Conservation (phyloP, 2,329 filamentous ascomycete genomes). For the Microdochium bolleyi region DNA sequence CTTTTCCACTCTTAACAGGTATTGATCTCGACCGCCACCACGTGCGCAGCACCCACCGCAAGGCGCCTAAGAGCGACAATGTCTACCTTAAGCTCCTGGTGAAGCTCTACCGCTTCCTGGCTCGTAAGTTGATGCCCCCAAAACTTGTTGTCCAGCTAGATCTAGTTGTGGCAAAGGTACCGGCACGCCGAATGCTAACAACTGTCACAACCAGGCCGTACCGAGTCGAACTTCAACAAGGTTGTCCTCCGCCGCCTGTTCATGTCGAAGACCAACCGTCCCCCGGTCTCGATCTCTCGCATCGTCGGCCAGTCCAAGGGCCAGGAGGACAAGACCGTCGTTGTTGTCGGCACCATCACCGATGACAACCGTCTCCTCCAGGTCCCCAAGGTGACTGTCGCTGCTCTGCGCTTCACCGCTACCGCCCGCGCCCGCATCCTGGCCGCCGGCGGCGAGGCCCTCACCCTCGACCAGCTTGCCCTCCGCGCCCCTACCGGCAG, state of each 20-base stretch:
- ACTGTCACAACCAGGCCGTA: conserved; percentile 58
- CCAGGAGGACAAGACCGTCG: conserved; percentile 75
- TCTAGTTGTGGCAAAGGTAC: neutral
- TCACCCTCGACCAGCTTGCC: conserved; percentile 96
- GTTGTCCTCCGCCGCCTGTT: conserved; percentile 94
- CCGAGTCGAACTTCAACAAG: conserved; percentile 98
- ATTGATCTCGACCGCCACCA: conserved; percentile 67
- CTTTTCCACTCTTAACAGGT: conserved; percentile 46
- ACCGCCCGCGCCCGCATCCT: conserved; percentile 90
- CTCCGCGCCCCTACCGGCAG: conserved; percentile 89
- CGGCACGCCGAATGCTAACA: neutral
- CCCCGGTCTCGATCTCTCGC: conserved; percentile 88
- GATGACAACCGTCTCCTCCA: conserved; percentile 92
- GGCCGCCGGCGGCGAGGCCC: conserved; percentile 87
- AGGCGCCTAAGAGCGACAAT: conserved; percentile 97
- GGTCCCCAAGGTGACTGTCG: conserved; percentile 87
- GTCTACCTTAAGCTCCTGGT: conserved; percentile 95
- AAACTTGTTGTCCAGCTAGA: neutral
- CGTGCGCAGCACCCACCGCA: conserved; percentile 70
- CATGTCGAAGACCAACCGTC: conserved; percentile 98
- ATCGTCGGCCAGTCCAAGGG: conserved; percentile 65
- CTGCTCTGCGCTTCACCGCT: conserved; percentile 92
- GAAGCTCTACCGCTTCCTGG: conserved; percentile 96
- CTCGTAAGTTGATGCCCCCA: conserved; percentile 61
- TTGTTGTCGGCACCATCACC: conserved; percentile 90